phyloP scores from a whole-genome alignment of 2,329 filamentous ascomycete species.

The Ascochyta lentis region DNA sequence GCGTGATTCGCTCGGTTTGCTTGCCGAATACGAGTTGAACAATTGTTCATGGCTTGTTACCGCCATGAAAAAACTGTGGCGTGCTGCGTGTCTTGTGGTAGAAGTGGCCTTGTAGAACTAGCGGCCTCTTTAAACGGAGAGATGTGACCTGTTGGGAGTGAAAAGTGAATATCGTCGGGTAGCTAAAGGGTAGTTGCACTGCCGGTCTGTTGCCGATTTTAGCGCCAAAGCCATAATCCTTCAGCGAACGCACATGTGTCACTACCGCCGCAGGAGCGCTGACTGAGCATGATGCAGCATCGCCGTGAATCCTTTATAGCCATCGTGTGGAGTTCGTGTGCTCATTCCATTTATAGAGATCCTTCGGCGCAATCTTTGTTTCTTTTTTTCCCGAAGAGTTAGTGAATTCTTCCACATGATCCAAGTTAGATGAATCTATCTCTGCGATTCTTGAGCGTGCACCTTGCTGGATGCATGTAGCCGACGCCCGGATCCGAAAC shows the following conservation, averaged over 20 bases:
- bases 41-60: neutral
- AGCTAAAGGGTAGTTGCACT: neutral
- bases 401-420: neutral
- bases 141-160: neutral
- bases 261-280: neutral
- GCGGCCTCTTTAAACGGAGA: neutral
- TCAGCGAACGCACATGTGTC: neutral
- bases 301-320: neutral
- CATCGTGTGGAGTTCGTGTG: neutral
- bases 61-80: neutral
- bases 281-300: neutral
- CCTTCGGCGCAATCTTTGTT: neutral
- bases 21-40: neutral
- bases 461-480: neutral
- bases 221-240: conserved; percentile 1
- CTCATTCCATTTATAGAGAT: neutral
- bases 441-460: neutral
- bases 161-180: neutral
- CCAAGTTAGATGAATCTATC: neutral
- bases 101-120: neutral
- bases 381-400: neutral
- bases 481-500: neutral
- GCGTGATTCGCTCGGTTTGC: neutral
- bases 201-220: neutral
- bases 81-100: neutral